These are phyloP conservation scores for Debaryomyces hansenii DNA, from an alignment of 805 yeast species.

Conservation along the genomic window DNA sequence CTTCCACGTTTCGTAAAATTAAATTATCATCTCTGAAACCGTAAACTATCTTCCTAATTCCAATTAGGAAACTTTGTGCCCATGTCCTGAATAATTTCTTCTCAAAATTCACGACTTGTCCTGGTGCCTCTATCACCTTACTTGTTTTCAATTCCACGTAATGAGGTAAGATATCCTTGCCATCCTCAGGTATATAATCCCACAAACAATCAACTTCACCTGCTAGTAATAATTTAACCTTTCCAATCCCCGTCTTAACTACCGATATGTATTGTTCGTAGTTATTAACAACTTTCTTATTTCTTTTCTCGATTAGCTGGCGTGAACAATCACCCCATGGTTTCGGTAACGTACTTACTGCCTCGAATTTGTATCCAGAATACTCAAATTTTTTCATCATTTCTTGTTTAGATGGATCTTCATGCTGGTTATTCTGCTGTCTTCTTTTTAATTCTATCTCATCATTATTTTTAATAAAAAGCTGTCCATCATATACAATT, in stretches of 20 bases:
- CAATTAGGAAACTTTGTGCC: conserved; percentile 92
- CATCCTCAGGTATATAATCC: conserved; percentile 65
- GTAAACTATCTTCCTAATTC: conserved; percentile 75
- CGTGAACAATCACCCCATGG: conserved; percentile 76
- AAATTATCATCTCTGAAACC: conserved; percentile 83
- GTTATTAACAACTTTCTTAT: conserved; percentile 59
- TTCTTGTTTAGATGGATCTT: conserved; percentile 20
- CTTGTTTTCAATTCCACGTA: conserved; percentile 86
- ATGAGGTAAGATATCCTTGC: conserved; percentile 55
- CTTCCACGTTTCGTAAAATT: conserved; percentile 67
- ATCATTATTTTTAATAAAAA: conserved; percentile 58
- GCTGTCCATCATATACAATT: conserved; percentile 71
- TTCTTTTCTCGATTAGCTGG: conserved; percentile 64
- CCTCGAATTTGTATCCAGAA: conserved; percentile 85
- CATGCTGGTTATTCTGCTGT: conserved; percentile 21
- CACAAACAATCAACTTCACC: conserved; percentile 93
- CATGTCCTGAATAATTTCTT: conserved; percentile 76
- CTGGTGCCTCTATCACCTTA: conserved; percentile 51
- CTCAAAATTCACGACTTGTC: conserved; percentile 68
- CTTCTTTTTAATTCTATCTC: conserved; percentile 35
- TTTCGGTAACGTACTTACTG: conserved; percentile 66
- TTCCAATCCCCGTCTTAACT: conserved; percentile 84
- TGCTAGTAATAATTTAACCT: conserved; percentile 63
- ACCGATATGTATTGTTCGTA: conserved; percentile 78
- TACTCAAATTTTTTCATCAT: conserved; percentile 46